These are phyloP conservation scores for Trichoderma cornu-damae DNA, from an alignment of 2,329 filamentous ascomycete species.

Conservation along the genomic window DNA sequence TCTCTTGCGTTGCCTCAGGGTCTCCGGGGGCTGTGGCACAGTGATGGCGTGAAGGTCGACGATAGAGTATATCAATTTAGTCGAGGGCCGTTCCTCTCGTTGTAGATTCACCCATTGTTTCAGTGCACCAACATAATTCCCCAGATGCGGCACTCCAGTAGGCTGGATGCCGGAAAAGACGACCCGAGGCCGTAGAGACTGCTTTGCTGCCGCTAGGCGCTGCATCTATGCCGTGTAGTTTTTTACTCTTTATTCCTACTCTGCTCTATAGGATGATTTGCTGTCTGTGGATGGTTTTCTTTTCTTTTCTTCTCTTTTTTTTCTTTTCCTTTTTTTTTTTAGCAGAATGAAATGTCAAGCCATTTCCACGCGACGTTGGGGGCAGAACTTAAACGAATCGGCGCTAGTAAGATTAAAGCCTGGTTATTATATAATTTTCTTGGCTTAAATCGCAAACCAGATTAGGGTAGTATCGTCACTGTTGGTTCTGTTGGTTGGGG, in stretches of 20 bases:
- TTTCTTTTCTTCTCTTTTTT: not conserved
- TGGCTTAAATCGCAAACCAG: not conserved
- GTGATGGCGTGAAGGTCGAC: constrained; percentile 96
- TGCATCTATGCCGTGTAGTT: not conserved
- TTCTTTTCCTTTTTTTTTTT: not conserved
- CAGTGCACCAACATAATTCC: constrained; percentile 90
- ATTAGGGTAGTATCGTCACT: not conserved
- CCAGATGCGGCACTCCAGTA: constrained; percentile 87
- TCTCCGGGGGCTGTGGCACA: constrained; percentile 57
- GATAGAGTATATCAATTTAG: constrained; percentile 74
- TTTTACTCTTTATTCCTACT: no score
- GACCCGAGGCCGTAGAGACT: constrained; percentile 34
- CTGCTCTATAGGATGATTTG: no score
- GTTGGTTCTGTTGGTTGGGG: no score
- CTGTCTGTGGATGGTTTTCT: no score
- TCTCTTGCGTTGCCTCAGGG: constrained; percentile 60
- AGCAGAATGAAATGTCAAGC: not conserved
- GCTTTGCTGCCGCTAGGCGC: not conserved
- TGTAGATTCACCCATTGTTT: constrained; percentile 82
- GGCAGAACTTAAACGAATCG: not conserved
- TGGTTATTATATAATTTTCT: no score
- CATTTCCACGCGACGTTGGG: not conserved
- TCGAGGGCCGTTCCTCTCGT: constrained; percentile 46
- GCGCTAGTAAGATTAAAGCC: constrained; percentile 11
- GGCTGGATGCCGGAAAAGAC: constrained; percentile 98